Evolutionary conservation across 139 green algal genomes (phyloP).

Genomic region (Volvox africanus): DNA sequence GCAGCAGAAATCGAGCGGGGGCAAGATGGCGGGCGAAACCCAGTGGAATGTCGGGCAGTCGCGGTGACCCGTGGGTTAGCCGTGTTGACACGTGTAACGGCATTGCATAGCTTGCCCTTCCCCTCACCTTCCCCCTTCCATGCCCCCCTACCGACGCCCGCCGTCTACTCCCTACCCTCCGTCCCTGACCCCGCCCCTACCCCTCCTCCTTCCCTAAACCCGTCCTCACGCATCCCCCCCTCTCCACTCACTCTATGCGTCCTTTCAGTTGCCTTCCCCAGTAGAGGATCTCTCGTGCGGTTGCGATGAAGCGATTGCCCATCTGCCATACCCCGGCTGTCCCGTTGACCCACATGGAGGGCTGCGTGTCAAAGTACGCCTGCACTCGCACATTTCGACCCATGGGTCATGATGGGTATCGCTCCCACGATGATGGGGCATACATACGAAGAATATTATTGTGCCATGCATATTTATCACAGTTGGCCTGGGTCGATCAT

Average conservation of each 20-base stretch:
- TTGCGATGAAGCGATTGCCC: conserved; percentile 42
- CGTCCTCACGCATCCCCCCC: neutral
- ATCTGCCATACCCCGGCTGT: conserved; percentile 8
- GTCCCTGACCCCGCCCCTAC: neutral
- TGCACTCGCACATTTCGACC: neutral
- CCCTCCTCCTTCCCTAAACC: neutral
- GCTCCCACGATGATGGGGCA: too few relatives aligned
- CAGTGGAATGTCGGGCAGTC: too few relatives aligned
- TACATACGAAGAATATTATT: too few relatives aligned
- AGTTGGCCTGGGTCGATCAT: too few relatives aligned
- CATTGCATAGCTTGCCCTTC: neutral
- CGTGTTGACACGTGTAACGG: too few relatives aligned
- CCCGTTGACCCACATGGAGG: neutral
- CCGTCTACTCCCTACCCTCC: neutral
- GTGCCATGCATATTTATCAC: too few relatives aligned
- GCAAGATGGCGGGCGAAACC: too few relatives aligned
- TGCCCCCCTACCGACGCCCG: too few relatives aligned
- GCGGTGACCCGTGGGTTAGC: too few relatives aligned
- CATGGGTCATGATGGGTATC: too few relatives aligned
- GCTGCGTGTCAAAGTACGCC: neutral
- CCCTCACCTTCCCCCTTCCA: too few relatives aligned
- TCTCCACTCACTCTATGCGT: neutral
- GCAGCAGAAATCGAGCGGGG: too few relatives aligned
- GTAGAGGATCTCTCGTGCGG: conserved; percentile 1
- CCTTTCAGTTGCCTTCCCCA: neutral